Evolutionary conservation across 768 basidiomycete species (phyloP).

Genomic region (Mycena latifolia): DNA sequence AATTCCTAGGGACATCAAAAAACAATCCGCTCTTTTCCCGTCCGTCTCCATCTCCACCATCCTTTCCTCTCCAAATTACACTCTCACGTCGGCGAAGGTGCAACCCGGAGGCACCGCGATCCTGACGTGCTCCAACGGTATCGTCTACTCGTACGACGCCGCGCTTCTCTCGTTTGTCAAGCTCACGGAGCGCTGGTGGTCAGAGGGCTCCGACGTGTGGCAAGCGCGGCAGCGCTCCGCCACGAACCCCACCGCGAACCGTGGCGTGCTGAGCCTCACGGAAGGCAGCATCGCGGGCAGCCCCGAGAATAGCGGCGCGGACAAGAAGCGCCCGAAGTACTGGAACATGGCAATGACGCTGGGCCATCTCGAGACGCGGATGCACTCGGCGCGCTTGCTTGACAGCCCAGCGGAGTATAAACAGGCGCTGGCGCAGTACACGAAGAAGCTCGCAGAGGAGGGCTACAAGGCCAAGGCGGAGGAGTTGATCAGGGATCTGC

Average conservation of each 20-base stretch:
- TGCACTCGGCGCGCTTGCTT: slow-evolving; percentile 79
- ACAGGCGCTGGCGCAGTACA: slow-evolving; percentile 79
- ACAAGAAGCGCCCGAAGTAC: slow-evolving; percentile 75
- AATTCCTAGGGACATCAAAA: slow-evolving; percentile 79
- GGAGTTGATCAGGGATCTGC: slow-evolving; percentile 90
- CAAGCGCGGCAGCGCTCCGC: slow-evolving; percentile 72
- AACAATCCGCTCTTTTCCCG: slow-evolving; percentile 71
- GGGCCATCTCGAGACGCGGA: slow-evolving; percentile 87
- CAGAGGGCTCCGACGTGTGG: slow-evolving; percentile 87
- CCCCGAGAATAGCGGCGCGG: slow-evolving; percentile 43
- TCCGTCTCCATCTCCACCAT: slow-evolving; percentile 74
- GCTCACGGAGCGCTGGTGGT: slow-evolving; percentile 87
- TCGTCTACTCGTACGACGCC: slow-evolving; percentile 84
- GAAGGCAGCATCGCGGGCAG: slow-evolving; percentile 58
- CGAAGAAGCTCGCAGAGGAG: slow-evolving; percentile 90
- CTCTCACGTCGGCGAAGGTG: slow-evolving; percentile 73
- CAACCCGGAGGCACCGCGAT: slow-evolving; percentile 87
- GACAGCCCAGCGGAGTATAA: slow-evolving; percentile 92
- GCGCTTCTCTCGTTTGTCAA: slow-evolving; percentile 77
- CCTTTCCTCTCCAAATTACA: slow-evolving; percentile 69
- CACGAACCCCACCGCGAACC: slow-evolving; percentile 51
- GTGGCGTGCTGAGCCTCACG: slow-evolving; percentile 67
- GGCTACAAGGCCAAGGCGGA: slow-evolving; percentile 91
- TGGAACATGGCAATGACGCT: slow-evolving; percentile 88
- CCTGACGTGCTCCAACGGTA: slow-evolving; percentile 81